These are phyloP conservation scores for Candida pseudofarinosa DNA, from an alignment of 805 yeast species.

Conservation along the genomic window DNA sequence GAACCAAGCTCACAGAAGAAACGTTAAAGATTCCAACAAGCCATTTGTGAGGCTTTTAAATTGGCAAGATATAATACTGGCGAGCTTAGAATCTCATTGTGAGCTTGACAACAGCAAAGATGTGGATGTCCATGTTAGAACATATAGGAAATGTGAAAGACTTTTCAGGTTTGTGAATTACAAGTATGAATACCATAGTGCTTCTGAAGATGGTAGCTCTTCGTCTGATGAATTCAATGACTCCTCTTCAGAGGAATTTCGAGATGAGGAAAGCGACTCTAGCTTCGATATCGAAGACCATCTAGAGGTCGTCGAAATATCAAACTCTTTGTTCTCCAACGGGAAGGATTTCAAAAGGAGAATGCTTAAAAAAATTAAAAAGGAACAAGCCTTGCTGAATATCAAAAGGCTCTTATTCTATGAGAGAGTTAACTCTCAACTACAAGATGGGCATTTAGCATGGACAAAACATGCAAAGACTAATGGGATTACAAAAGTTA, in stretches of 20 bases:
- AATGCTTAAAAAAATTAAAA: conserved; percentile 1
- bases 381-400: conserved; percentile 3
- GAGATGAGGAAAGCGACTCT: conserved; percentile 6
- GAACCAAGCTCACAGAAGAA: neutral
- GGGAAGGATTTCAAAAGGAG: conserved; percentile 5
- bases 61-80: conserved; percentile 29
- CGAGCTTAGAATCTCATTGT: conserved; percentile 16
- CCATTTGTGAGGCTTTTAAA: conserved; percentile 6
- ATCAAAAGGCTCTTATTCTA: conserved; percentile 6
- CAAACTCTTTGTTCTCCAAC: conserved; percentile 2
- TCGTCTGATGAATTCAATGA: conserved; percentile 23
- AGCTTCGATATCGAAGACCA: neutral
- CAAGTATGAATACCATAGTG: conserved; percentile 25
- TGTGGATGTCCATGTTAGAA: conserved; percentile 7
- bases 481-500: neutral
- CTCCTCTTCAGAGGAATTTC: conserved; percentile 7
- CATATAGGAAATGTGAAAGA: conserved; percentile 21
- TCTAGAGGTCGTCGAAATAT: conserved; percentile 2
- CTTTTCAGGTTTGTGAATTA: conserved; percentile 22
- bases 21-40: conserved; percentile 1
- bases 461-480: conserved; percentile 5
- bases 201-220: neutral
- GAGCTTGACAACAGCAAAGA: conserved; percentile 6
- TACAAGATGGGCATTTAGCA: conserved; percentile 2
- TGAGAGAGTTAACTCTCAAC: conserved; percentile 8